Evolutionary conservation across 176 grass and related monocot genomes (phyloP).

Genomic region (Alopecurus myosuroides): DNA sequence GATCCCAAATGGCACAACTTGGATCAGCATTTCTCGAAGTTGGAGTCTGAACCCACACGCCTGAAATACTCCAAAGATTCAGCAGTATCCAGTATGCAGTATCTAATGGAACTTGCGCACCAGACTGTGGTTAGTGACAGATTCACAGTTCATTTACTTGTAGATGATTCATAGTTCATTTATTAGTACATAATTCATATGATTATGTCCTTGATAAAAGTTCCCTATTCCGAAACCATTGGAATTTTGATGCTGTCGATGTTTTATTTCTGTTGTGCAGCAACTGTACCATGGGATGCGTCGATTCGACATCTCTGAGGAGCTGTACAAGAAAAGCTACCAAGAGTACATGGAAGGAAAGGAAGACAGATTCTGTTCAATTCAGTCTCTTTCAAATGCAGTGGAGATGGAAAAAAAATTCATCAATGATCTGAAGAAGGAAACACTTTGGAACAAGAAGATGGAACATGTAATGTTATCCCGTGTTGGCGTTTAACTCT

Average conservation of each 20-base stretch:
- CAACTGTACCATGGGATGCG: conserved; percentile 26
- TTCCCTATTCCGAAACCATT: neutral
- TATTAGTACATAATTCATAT: neutral
- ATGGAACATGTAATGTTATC: conserved; percentile 52
- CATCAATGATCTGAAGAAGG: conserved; percentile 42
- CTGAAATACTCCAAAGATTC: conserved; percentile 24
- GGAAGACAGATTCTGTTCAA: neutral
- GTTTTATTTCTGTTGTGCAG: conserved; percentile 24
- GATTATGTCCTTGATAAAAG: neutral
- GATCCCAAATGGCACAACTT: conserved; percentile 63
- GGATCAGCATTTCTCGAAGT: conserved; percentile 35
- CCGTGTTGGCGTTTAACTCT: neutral
- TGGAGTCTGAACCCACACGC: conserved; percentile 31
- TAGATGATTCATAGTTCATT: neutral
- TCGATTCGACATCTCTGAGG: neutral
- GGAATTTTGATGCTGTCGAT: neutral
- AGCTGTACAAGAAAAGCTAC: neutral
- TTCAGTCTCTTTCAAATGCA: neutral
- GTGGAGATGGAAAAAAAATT: conserved; percentile 42
- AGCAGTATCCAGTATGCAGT: conserved; percentile 32
- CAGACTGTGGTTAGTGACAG: conserved; percentile 43
- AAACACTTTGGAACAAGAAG: conserved; percentile 62
- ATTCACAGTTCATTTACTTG: neutral
- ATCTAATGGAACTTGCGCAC: conserved; percentile 37
- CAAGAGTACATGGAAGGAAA: neutral